These are phyloP conservation scores for Leishmania guyanensis DNA, from an alignment of 208 protist genomes.

Conservation along the genomic window DNA sequence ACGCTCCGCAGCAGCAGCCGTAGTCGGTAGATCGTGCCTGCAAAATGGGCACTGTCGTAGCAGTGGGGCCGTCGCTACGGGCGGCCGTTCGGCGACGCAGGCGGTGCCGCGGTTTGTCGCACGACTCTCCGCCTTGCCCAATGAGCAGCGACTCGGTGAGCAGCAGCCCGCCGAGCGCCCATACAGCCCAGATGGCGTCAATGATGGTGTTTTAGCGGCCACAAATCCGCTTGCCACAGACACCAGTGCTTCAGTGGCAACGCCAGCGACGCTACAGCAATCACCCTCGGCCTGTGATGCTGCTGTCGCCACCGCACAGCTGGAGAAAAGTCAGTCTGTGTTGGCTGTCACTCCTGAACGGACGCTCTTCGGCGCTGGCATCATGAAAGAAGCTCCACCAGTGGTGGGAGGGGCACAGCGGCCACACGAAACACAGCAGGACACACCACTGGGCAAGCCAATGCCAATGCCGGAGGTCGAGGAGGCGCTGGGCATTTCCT, in stretches of 20 bases:
- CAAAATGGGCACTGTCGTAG: slow-evolving; percentile 9
- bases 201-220: background rate
- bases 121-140: slow-evolving; percentile 26
- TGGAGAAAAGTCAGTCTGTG: slow-evolving; percentile 9
- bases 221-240: background rate
- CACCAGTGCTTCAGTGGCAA: background rate
- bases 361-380: slow-evolving; percentile 8
- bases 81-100: background rate
- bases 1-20: background rate
- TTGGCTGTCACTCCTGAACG: slow-evolving; percentile 18
- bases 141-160: slow-evolving; percentile 22
- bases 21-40: background rate
- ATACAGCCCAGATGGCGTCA: background rate
- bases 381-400: slow-evolving; percentile 9
- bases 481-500: background rate
- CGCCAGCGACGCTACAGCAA: background rate
- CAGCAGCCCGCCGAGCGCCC: background rate
- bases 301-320: background rate
- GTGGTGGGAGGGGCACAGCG: slow-evolving; percentile 1
- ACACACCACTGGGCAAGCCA: background rate
- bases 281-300: background rate
- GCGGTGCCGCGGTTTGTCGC: slow-evolving; percentile 40
- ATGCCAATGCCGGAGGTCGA: background rate
- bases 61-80: background rate
- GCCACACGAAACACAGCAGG: background rate